These are phyloP conservation scores for Phanerochaete sordida DNA, from an alignment of 768 basidiomycete species.

Conservation along the genomic window DNA sequence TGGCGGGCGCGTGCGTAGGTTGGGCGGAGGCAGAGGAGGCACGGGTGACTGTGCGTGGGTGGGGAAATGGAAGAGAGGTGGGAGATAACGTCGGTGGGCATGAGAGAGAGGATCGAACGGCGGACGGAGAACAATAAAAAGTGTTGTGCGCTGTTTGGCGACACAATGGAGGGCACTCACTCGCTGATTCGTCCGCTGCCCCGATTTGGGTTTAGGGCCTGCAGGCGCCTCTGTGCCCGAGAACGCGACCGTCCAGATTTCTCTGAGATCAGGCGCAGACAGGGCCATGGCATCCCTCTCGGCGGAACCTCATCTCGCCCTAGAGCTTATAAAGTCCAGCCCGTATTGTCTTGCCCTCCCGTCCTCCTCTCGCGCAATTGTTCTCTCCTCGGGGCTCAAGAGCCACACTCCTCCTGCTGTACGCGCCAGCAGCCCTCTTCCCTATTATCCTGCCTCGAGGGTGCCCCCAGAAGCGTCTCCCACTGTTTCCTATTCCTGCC, in stretches of 20 bases:
- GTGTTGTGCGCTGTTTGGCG: slow-evolving; percentile 21
- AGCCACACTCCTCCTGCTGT: slow-evolving; percentile 47
- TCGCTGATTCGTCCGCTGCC: slow-evolving; percentile 2
- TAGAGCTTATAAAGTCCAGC: slow-evolving; percentile 28
- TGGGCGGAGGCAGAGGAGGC: slow-evolving; percentile 3
- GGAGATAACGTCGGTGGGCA: slow-evolving; percentile 18
- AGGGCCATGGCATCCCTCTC: slow-evolving; percentile 16
- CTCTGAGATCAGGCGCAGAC: slow-evolving; percentile 18
- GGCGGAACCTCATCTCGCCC: slow-evolving; percentile 24
- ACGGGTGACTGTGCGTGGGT: slow-evolving; percentile 22
- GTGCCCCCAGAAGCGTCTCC: slow-evolving; percentile 21
- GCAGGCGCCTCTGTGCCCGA: slow-evolving; percentile 13
- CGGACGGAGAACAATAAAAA: slow-evolving; percentile 14
- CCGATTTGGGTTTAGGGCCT: slow-evolving; percentile 23
- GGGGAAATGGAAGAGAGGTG: slow-evolving; percentile 7
- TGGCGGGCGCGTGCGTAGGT: not conserved
- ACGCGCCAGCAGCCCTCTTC: slow-evolving; percentile 35
- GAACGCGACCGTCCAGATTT: slow-evolving; percentile 21
- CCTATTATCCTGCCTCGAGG: slow-evolving; percentile 30
- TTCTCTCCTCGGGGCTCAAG: slow-evolving; percentile 48
- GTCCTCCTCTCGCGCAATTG: slow-evolving; percentile 68
- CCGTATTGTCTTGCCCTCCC: slow-evolving; percentile 27
- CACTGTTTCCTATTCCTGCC: slow-evolving; percentile 26
- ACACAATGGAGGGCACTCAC: slow-evolving; percentile 19
- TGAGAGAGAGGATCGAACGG: slow-evolving; percentile 18